Evolutionary conservation across 208 protist species (phyloP), one percentile per base, ranked within the genome.

Genomic region (Crithidia thermophila): DNA sequence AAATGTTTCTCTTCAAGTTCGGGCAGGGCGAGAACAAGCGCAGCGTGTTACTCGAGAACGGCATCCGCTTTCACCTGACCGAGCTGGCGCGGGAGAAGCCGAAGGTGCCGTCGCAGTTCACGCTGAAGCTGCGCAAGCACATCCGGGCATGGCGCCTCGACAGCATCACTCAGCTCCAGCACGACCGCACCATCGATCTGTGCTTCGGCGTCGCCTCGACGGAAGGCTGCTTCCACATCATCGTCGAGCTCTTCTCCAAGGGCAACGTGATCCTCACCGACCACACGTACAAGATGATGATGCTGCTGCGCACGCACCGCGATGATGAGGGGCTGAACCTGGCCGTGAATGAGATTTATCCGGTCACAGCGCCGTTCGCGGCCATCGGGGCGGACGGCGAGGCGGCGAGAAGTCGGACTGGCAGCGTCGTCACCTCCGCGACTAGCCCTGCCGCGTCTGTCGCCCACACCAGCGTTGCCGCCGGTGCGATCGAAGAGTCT

Each of bases 181-280:
- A 98, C 47, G 98, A 99, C 77, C 94, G 98, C 68, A 87, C 98
- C 25, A 84, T 99, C 30, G 93, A 98, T 51, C 82, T 99, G 69
- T 94, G 86, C 31, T 99, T 99, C 79, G 97, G 96, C 33, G 80
- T 88, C 4, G 52, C 77, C 34, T 58, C 49, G 16, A 66, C 68
- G 5, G 79, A 79, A 37, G 95, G 80, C n/a, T 90, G 82, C 43
- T 91, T 87, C 47, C 89, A 94, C 63, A 89, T 97, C 34, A 87
- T 97, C 49, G 40, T 96, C 46, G 91, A 97, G 56, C 81, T 98
- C 25, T 97, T 95, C 70, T 72, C 77, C 6, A 95, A 98, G 75
- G 98, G 98, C 42, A 99, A 99, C 81, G 74, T 99, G 46, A 85
- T 99, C 31, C 76, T 99, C 1, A 98, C 97, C 3, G 96, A 99